Percentiles rank a stretch among this genome's conserved stretches.
phyloP scores from a whole-genome alignment of 306 rosid genomes.

The Ormosia semicastrata region DNA sequence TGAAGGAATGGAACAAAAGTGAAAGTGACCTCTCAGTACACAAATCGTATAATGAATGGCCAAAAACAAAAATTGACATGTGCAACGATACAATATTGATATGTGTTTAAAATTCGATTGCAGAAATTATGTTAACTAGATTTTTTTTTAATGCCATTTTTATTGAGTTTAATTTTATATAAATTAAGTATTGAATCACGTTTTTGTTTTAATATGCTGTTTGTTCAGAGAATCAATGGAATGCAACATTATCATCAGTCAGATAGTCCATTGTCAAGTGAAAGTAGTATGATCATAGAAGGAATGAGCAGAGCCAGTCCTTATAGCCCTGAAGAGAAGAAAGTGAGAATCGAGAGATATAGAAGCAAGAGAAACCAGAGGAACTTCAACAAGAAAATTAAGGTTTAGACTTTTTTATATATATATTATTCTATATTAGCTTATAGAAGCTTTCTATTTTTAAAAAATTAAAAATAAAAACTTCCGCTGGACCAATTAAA shows the following conservation, averaged over 20 bases:
- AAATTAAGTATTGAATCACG: neutral
- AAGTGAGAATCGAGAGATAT: slow-evolving; percentile 79
- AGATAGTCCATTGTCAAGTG: slow-evolving; percentile 63
- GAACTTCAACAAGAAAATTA: slow-evolving; percentile 91
- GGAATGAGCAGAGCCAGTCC: slow-evolving; percentile 73
- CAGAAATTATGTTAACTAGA: neutral
- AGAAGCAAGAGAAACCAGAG: slow-evolving; percentile 74
- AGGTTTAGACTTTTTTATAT: slow-evolving; percentile 40
- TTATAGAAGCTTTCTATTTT: neutral
- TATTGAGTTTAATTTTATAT: neutral
- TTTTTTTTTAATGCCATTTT: neutral
- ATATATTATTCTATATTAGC: neutral
- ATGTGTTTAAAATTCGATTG: neutral
- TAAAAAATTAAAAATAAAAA: neutral
- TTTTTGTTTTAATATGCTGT: neutral
- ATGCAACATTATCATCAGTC: slow-evolving; percentile 37
- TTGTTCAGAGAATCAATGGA: slow-evolving; percentile 43
- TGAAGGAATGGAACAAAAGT: neutral
- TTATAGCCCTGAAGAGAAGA: slow-evolving; percentile 86
- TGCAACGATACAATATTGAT: neutral
- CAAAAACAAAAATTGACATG: neutral
- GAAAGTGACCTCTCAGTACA: neutral
- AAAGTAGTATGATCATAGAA: slow-evolving; percentile 81
- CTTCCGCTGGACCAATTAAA: neutral
- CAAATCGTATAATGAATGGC: neutral